phyloP scores from a whole-genome alignment of 1,284 basidiomycete genomes.

The Trichosporon inkin region DNA sequence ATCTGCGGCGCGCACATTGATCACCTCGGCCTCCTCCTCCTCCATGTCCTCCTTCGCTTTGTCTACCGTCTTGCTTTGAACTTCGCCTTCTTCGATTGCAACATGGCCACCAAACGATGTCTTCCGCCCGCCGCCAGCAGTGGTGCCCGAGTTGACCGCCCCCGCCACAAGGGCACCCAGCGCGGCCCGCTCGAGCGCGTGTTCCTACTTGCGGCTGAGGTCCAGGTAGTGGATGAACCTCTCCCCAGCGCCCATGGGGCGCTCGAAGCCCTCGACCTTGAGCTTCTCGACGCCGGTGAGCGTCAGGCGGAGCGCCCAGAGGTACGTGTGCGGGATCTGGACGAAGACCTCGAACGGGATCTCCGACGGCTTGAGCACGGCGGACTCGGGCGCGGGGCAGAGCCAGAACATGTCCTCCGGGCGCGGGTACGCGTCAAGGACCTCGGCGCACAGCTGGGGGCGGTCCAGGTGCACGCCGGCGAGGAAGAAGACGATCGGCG shows the following conservation, averaged over 20 bases:
- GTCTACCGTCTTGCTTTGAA: not conserved
- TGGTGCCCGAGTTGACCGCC: constrained; percentile 1
- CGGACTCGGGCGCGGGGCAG: constrained; percentile 4
- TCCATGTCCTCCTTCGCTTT: not conserved
- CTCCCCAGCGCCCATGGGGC: constrained; percentile 3
- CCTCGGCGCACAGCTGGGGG: not conserved
- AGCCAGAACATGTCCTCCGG: constrained; percentile 8
- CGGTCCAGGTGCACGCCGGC: constrained; percentile 1
- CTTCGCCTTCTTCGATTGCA: not conserved
- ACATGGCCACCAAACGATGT: not conserved
- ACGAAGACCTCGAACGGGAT: constrained; percentile 3
- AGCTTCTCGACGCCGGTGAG: constrained; percentile 3
- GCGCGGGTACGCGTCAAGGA: not conserved
- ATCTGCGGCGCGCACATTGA: too few relatives aligned
- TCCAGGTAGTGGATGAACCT: constrained; percentile 1
- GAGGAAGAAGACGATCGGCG: constrained; percentile 5
- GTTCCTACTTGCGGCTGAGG: constrained; percentile 6
- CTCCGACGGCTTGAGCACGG: constrained; percentile 1
- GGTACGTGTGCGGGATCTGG: constrained; percentile 1
- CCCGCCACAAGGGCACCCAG: not conserved
- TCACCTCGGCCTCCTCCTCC: not conserved
- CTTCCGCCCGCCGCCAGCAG: not conserved
- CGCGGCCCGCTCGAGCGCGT: constrained; percentile 5
- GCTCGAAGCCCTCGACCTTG: constrained; percentile 4
- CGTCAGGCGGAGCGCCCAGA: not conserved